phyloP scores from a whole-genome alignment of 345 rosid species.

The Syzygium jambos region DNA sequence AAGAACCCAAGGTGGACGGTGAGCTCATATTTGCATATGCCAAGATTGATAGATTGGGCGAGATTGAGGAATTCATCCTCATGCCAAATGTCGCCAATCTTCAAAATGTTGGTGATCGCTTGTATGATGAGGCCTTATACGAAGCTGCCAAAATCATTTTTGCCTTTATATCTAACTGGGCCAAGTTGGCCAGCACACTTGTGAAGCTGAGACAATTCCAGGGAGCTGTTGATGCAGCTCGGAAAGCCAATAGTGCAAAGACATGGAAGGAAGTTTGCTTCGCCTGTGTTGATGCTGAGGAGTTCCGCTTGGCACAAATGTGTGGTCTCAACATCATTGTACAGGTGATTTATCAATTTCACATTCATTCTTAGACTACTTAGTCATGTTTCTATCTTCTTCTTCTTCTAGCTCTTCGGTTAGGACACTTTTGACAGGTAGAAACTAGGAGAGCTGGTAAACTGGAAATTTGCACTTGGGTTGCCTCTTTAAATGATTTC shows the following conservation, averaged over 20 bases:
- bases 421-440: background rate
- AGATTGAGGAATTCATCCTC: conserved; percentile 91
- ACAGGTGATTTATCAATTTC: conserved; percentile 39
- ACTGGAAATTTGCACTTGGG: background rate
- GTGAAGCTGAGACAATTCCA: conserved; percentile 94
- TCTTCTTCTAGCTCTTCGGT: background rate
- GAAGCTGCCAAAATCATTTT: conserved; percentile 96
- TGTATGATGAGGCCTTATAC: conserved; percentile 72
- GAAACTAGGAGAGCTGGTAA: background rate
- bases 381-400: background rate
- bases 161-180: conserved; percentile 98
- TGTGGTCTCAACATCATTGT: conserved; percentile 93
- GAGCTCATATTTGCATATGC: conserved; percentile 96
- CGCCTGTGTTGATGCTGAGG: conserved; percentile 98
- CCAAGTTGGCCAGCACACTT: conserved; percentile 88
- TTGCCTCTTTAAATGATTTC: background rate
- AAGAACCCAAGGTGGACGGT: conserved; percentile 90
- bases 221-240: conserved; percentile 98
- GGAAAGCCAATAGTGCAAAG: conserved; percentile 97
- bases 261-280: conserved; percentile 99
- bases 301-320: conserved; percentile 91
- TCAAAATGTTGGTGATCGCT: conserved; percentile 89
- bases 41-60: conserved; percentile 77
- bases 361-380: background rate
- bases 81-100: conserved; percentile 98